These are phyloP conservation scores for Globisporangium camurandrum DNA, from an alignment of 352 stramenopile species.

Conservation along the genomic window DNA sequence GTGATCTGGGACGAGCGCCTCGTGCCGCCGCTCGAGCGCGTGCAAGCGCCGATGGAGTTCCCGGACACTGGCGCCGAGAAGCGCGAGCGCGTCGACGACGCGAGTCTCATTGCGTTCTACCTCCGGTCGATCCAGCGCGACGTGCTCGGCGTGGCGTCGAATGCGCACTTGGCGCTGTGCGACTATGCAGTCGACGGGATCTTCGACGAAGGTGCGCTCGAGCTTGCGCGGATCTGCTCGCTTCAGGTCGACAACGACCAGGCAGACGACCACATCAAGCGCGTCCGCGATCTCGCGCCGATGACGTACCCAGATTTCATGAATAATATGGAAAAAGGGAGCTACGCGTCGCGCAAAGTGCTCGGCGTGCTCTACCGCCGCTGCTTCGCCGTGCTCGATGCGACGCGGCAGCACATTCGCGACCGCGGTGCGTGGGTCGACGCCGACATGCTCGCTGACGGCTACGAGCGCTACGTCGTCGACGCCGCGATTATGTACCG, in stretches of 20 bases:
- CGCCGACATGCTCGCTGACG: slow-evolving; percentile 36
- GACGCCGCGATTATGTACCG: slow-evolving; percentile 40
- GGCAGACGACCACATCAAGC: slow-evolving; percentile 42
- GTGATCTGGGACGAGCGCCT: slow-evolving; percentile 78
- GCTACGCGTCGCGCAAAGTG: slow-evolving; percentile 63
- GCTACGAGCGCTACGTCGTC: slow-evolving; percentile 40
- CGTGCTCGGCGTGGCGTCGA: slow-evolving; percentile 69
- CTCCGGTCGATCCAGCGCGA: slow-evolving; percentile 64
- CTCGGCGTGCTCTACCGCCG: slow-evolving; percentile 71
- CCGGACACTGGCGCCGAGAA: slow-evolving; percentile 15
- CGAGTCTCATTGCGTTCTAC: slow-evolving; percentile 60
- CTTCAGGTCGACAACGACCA: slow-evolving; percentile 64
- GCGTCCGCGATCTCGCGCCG: slow-evolving; percentile 40
- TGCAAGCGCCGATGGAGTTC: slow-evolving; percentile 43
- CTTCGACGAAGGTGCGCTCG: slow-evolving; percentile 35
- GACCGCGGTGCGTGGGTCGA: slow-evolving; percentile 23
- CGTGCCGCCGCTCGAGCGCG: slow-evolving; percentile 34
- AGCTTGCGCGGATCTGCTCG: slow-evolving; percentile 60
- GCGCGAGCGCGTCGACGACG: slow-evolving; percentile 29
- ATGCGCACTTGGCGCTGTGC: slow-evolving; percentile 65
- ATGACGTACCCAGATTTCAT: slow-evolving; percentile 78
- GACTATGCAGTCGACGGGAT: slow-evolving; percentile 38
- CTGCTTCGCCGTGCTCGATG: slow-evolving; percentile 39
- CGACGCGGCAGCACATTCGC: slow-evolving; percentile 25
- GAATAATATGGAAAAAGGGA: slow-evolving; percentile 55